Base-by-base conservation (phyloP, 2,329 filamentous ascomycete species). In the Fusarium sp. region DNA sequence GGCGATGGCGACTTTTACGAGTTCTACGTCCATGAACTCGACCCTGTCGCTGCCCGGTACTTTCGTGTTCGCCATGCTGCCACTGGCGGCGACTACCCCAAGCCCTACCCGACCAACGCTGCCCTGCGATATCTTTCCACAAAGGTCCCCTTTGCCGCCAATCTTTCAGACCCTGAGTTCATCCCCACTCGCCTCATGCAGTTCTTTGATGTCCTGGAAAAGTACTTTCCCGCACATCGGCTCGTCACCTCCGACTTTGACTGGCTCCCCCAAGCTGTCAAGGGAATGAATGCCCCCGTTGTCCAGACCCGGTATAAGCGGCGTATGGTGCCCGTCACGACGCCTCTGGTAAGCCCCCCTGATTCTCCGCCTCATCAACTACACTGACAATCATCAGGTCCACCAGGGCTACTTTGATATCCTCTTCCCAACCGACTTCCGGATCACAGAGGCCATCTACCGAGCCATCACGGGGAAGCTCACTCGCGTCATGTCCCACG, bases 341-440 rank as follows among this genome's bases (percentile, higher is more conserved):
- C 97, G 6, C 95, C 96, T 64, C 89, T 98, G 82, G 97, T 98
- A 87, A 84, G 92, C 54, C 59, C 5, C 39, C 39, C 39, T 14
- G n/a, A 43, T 13, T 16, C 43, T 45, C 10, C 39, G 6, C 13
- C n/a, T 43, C 11, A 43, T 20, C n/a, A n/a, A 20, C 6, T 6
- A 13, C 23, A 64, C 69, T 76, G 52, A 78, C 56, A 27, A 14
- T 45, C 4, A 23, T 1, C 14, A 97, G 94, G 94, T 98, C 57
- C 95, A 98, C 82, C 97, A 99, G 85, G 97, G 97, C 54, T 98
- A 98, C 84, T 99, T 99, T 81, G 97, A 99, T 82, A 98, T 99
- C 78, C 92, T 99, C 81, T 99, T 99, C 85, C 97, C 97, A 0
- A 99, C 97, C 13, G 93, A 99, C 83, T 99, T 99, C 81, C 88